Conservation (phyloP, 371 early-diverging fungal genomes). For the Haplosporangium sp. region DNA sequence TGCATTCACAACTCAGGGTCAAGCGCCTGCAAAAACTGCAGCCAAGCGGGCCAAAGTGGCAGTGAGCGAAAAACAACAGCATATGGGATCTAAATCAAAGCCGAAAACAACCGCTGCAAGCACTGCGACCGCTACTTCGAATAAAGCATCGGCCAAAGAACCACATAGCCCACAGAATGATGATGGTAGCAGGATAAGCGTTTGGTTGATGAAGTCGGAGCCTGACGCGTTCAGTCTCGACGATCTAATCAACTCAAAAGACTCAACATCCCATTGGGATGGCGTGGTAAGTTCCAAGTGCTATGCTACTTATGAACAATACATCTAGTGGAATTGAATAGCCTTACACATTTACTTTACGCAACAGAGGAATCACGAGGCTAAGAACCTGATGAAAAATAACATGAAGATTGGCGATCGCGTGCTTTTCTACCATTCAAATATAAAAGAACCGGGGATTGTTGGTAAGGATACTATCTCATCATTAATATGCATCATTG, state of each 20-base stretch:
- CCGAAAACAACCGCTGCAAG: neutral
- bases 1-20: neutral
- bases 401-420: constrained; percentile 72
- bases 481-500: neutral
- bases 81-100: neutral
- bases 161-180: neutral
- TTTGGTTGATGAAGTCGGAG: constrained; percentile 83
- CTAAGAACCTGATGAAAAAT: constrained; percentile 74
- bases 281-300: constrained; percentile 64
- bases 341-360: neutral
- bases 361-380: constrained; percentile 70
- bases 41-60: constrained; percentile 4
- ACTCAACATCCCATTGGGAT: constrained; percentile 71
- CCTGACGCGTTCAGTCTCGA: constrained; percentile 77
- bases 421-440: constrained; percentile 79
- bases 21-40: neutral
- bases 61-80: neutral
- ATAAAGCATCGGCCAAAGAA: neutral
- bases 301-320: neutral
- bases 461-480: constrained; percentile 58
- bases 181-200: constrained; percentile 22
- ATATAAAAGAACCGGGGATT: constrained; percentile 77
- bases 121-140: neutral
- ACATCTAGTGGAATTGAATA: neutral
- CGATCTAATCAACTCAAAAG: constrained; percentile 60